A percentile compares a stretch with the other conserved stretches of the same genome.
phyloP scores from a whole-genome alignment of 208 protist species.

The Leptomonas seymouri region DNA sequence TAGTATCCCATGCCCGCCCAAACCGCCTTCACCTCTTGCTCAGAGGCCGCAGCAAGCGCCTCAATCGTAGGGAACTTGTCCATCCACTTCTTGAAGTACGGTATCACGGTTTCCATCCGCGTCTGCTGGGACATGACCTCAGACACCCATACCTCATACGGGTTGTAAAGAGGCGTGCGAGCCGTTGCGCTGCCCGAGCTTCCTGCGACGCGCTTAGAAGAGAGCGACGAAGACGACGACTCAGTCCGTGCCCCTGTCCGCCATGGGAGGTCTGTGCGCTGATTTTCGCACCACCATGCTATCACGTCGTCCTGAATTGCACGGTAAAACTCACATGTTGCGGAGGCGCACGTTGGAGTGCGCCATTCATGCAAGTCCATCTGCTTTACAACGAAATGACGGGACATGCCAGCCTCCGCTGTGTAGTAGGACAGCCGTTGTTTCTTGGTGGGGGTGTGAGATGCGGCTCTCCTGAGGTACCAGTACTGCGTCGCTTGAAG shows the following conservation, averaged over 20 bases:
- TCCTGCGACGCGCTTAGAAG: background rate
- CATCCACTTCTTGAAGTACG: conserved; percentile 92
- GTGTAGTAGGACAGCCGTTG: background rate
- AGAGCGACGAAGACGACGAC: background rate
- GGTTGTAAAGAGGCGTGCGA: conserved; percentile 36
- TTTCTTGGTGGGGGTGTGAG: background rate
- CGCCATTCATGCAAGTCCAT: conserved; percentile 16
- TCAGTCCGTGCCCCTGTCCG: background rate
- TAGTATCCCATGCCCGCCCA: conserved; percentile 96
- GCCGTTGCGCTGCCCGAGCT: conserved; percentile 4
- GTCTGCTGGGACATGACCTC: conserved; percentile 97
- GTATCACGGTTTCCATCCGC: conserved; percentile 89
- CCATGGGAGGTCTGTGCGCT: conserved; percentile 45
- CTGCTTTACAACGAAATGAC: conserved; percentile 3
- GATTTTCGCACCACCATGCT: conserved; percentile 39
- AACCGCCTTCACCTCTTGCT: conserved; percentile 85
- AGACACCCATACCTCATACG: conserved; percentile 93
- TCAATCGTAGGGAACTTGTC: conserved; percentile 81
- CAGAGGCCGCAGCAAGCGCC: conserved; percentile 66
- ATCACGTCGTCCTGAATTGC: conserved; percentile 36
- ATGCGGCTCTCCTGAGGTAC: no score
- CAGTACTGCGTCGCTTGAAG: no score
- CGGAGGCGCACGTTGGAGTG: conserved; percentile 17
- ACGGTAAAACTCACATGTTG: conserved; percentile 28
- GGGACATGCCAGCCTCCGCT: conserved; percentile 2